phyloP scores from a whole-genome alignment of 768 basidiomycete genomes.

The Porpolomopsis calyptriformis region DNA sequence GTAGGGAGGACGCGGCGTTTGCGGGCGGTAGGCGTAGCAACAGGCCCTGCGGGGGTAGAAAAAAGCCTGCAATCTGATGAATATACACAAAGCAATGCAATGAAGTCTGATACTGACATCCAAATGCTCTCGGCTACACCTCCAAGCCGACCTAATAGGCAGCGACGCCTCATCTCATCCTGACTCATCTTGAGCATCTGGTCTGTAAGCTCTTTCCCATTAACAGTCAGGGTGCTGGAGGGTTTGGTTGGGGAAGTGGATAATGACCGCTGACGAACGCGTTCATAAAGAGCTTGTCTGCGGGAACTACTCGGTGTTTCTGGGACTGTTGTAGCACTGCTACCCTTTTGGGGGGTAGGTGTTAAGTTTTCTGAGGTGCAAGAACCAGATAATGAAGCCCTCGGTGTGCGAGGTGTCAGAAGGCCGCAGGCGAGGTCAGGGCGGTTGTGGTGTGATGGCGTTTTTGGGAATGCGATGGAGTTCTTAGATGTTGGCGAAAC shows the following conservation, averaged over 20 bases:
- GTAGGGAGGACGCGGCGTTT: conserved; percentile 63
- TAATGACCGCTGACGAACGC: conserved; percentile 63
- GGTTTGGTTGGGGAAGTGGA: conserved; percentile 57
- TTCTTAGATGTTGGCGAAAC: conserved; percentile 12
- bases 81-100: not conserved
- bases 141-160: conserved; percentile 63
- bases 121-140: conserved; percentile 82
- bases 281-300: conserved; percentile 72
- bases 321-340: conserved; percentile 43
- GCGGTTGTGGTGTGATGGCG: conserved; percentile 45
- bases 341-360: conserved; percentile 52
- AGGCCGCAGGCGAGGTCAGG: conserved; percentile 30
- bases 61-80: conserved; percentile 44
- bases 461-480: conserved; percentile 48
- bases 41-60: conserved; percentile 46
- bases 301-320: conserved; percentile 67
- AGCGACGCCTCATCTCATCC: conserved; percentile 68
- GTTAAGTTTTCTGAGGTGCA: conserved; percentile 44
- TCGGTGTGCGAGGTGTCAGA: conserved; percentile 38
- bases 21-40: conserved; percentile 44
- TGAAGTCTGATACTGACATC: conserved; percentile 45
- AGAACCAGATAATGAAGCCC: conserved; percentile 21
- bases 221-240: conserved; percentile 28
- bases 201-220: conserved; percentile 48
- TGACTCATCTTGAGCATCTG: conserved; percentile 63